These are phyloP conservation scores for Vitis amurensis DNA, from an alignment of 164 flowering plant genomes.

Conservation along the genomic window DNA sequence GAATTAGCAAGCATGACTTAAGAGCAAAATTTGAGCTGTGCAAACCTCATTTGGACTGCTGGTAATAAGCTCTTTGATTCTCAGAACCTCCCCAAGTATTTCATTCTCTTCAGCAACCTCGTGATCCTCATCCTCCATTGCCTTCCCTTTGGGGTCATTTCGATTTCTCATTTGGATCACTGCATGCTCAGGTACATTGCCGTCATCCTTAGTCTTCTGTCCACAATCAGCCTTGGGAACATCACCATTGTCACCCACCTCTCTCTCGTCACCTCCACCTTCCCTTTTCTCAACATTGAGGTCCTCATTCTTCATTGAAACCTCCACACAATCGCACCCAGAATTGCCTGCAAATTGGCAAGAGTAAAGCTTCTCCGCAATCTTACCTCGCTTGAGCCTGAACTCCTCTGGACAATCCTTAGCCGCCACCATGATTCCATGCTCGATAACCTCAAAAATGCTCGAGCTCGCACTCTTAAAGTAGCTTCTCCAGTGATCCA, in stretches of 20 bases:
- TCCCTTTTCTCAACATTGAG: neutral
- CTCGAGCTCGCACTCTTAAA: constrained; percentile 24
- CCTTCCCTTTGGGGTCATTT: neutral
- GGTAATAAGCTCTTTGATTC: constrained; percentile 1
- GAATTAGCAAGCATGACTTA: neutral
- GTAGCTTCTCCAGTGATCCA: constrained; percentile 40
- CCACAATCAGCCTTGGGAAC: neutral
- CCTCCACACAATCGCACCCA: constrained; percentile 31
- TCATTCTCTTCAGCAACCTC: neutral
- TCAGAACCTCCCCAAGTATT: constrained; percentile 1
- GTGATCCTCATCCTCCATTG: neutral
- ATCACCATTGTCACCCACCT: neutral
- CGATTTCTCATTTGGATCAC: neutral
- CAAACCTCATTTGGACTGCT: neutral
- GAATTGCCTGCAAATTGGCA: constrained; percentile 21
- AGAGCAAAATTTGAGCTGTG: neutral
- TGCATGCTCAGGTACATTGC: no score
- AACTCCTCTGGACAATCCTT: constrained; percentile 38
- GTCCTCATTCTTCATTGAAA: neutral
- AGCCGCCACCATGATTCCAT: constrained; percentile 37
- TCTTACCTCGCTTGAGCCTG: constrained; percentile 27
- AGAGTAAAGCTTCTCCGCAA: constrained; percentile 35
- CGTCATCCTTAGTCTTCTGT: no score
- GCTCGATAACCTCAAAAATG: constrained; percentile 38
- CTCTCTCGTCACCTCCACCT: neutral